Conservation (phyloP, 2,329 filamentous ascomycete species). For the Exophiala calicioides region DNA sequence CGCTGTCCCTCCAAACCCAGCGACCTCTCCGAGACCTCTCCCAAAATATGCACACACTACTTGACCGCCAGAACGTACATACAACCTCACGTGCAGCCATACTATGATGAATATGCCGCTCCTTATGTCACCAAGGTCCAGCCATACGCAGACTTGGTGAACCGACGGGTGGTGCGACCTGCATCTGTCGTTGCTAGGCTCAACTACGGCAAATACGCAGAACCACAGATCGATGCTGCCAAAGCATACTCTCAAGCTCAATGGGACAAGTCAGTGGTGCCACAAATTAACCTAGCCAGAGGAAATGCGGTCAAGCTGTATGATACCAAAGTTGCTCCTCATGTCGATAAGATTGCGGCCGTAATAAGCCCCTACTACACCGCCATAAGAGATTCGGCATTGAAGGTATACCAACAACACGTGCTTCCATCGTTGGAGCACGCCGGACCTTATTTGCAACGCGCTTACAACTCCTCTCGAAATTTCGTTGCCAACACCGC, state of each 20-base stretch:
- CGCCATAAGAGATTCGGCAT: constrained; percentile 61
- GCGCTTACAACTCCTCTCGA: constrained; percentile 67
- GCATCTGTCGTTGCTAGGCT: constrained; percentile 63
- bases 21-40: constrained; percentile 68
- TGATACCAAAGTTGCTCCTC: constrained; percentile 68
- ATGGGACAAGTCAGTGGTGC: constrained; percentile 78
- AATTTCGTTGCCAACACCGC: constrained; percentile 68
- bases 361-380: constrained; percentile 71
- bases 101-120: constrained; percentile 80
- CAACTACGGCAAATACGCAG: constrained; percentile 68
- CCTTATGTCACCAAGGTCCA: constrained; percentile 75
- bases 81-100: constrained; percentile 75
- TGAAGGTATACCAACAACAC: constrained; percentile 70
- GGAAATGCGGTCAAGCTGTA: constrained; percentile 66
- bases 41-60: constrained; percentile 81
- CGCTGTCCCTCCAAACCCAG: constrained; percentile 73
- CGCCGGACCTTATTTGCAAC: constrained; percentile 71
- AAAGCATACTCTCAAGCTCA: constrained; percentile 67
- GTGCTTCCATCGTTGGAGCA: constrained; percentile 74
- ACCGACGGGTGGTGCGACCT: constrained; percentile 67
- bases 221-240: constrained; percentile 69
- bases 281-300: constrained; percentile 69
- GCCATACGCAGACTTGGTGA: constrained; percentile 67
- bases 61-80: constrained; percentile 65
- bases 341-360: constrained; percentile 64